Percentiles rank a stretch among this genome's conserved stretches.
These are phyloP conservation scores for Eutrema heterophyllum DNA, from an alignment of 345 rosid species.

Conservation along the genomic window DNA sequence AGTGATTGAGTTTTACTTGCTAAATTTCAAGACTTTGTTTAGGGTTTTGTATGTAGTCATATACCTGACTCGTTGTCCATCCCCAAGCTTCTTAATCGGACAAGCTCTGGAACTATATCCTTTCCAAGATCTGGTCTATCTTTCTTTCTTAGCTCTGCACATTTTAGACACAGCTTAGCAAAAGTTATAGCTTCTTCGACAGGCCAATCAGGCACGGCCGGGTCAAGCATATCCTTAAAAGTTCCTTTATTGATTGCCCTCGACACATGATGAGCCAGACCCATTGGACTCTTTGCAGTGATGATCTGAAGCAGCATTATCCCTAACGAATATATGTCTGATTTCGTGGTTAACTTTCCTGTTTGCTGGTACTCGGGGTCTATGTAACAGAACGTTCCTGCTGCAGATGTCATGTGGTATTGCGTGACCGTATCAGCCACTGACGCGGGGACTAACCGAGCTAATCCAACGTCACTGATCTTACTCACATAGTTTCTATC, in stretches of 20 bases:
- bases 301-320: conserved; percentile 79
- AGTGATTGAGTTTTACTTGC: not conserved
- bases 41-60: not conserved
- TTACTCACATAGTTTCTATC: conserved; percentile 81
- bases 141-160: conserved; percentile 74
- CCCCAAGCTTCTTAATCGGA: conserved; percentile 52
- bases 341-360: conserved; percentile 74
- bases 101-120: conserved; percentile 65
- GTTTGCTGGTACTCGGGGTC: conserved; percentile 94
- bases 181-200: conserved; percentile 56
- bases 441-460: conserved; percentile 81
- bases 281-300: conserved; percentile 85
- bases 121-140: conserved; percentile 82
- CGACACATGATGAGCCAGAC: conserved; percentile 67
- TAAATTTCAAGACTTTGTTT: not conserved
- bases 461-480: conserved; percentile 93
- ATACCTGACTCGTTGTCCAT: conserved; percentile 16
- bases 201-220: conserved; percentile 64
- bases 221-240: conserved; percentile 61
- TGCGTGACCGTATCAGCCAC: conserved; percentile 77
- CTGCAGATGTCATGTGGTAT: conserved; percentile 85
- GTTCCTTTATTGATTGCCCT: conserved; percentile 64
- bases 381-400: conserved; percentile 89
- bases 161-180: conserved; percentile 57
- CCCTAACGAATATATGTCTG: conserved; percentile 79